A percentile compares a stretch with the other conserved stretches of the same genome.
phyloP scores from a whole-genome alignment of 2,329 filamentous ascomycete species.

The Lasiodiplodia sp. region DNA sequence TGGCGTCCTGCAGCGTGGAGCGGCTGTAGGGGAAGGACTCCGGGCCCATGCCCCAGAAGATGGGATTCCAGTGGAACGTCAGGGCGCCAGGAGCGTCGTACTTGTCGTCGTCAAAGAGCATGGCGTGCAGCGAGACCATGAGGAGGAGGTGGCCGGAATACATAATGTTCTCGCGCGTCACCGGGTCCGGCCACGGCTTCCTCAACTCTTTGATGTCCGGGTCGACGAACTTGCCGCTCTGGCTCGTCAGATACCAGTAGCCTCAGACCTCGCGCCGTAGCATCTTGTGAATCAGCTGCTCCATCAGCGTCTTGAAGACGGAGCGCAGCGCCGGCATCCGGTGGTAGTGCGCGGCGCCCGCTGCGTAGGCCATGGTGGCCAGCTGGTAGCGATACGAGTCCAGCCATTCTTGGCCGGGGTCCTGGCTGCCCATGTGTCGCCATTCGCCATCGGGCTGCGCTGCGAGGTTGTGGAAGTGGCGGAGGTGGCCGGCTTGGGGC shows the following conservation, averaged over 20 bases:
- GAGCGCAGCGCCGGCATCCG: conserved; percentile 46
- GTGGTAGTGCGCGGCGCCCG: conserved; percentile 49
- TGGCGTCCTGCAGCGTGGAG: conserved; percentile 44
- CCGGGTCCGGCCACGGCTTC: conserved; percentile 53
- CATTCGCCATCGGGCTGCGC: conserved; percentile 38
- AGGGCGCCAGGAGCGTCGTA: conserved; percentile 46
- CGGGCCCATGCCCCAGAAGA: conserved; percentile 39
- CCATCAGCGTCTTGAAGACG: conserved; percentile 46
- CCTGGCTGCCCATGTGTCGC: conserved; percentile 41
- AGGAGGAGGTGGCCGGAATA: conserved; percentile 51
- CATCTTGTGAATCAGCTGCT: conserved; percentile 52
- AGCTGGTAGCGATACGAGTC: conserved; percentile 51
- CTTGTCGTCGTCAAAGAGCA: conserved; percentile 53
- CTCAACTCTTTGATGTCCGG: conserved; percentile 49
- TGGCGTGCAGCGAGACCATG: conserved; percentile 51
- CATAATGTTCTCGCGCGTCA: conserved; percentile 53
- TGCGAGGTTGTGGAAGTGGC: conserved; percentile 48
- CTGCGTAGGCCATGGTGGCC: conserved; percentile 51
- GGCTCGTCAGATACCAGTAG: conserved; percentile 53
- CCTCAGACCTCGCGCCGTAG: conserved; percentile 52
- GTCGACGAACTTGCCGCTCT: conserved; percentile 44
- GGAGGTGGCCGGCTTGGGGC: conserved; percentile 46
- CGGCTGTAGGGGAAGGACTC: conserved; percentile 43
- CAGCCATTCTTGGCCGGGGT: conserved; percentile 49
- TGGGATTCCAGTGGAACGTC: conserved; percentile 49